Evolutionary conservation across 352 stramenopile species (phyloP).

Genomic region (Phytophthora citrophthora): DNA sequence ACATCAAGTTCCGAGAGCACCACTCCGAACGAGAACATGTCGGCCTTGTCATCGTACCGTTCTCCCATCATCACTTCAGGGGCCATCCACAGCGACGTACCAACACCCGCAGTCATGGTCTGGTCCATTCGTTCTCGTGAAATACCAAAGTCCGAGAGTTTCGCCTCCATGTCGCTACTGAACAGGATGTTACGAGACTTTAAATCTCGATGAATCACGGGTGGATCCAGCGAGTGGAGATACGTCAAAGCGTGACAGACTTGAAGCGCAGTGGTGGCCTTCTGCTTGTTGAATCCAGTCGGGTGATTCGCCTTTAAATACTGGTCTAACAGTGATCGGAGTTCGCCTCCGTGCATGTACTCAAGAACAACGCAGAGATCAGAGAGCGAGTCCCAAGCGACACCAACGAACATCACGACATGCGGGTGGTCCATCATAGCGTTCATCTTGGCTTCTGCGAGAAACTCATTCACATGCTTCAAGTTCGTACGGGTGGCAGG

Average conservation of each 20-base stretch:
- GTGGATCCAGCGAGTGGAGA: conserved; percentile 30
- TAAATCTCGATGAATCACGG: conserved; percentile 39
- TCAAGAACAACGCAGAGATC: conserved; percentile 50
- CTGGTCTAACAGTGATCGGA: conserved; percentile 33
- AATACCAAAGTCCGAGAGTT: conserved; percentile 50
- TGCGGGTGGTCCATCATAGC: conserved; percentile 50
- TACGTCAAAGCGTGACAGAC: conserved; percentile 26
- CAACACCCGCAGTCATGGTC: conserved; percentile 41
- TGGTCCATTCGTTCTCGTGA: conserved; percentile 34
- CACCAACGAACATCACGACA: conserved; percentile 60
- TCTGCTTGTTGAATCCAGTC: conserved; percentile 40
- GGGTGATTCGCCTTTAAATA: conserved; percentile 24
- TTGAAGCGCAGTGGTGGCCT: conserved; percentile 36
- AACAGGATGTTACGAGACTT: conserved; percentile 43
- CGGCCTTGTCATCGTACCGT: conserved; percentile 28
- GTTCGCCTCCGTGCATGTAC: conserved; percentile 44
- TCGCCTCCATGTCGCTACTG: conserved; percentile 30
- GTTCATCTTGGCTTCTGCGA: conserved; percentile 58
- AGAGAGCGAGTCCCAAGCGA: conserved; percentile 52
- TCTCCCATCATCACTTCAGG: conserved; percentile 30
- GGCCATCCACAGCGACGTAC: conserved; percentile 34
- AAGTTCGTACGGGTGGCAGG: conserved; percentile 16
- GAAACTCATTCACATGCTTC: conserved; percentile 49
- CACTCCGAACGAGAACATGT: conserved; percentile 36
- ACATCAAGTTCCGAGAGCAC: conserved; percentile 56